A percentile compares a stretch with the other conserved stretches of the same genome.
Evolutionary conservation across 106 monocot genomes (phyloP).

Genomic region (Dioscorea alata): DNA sequence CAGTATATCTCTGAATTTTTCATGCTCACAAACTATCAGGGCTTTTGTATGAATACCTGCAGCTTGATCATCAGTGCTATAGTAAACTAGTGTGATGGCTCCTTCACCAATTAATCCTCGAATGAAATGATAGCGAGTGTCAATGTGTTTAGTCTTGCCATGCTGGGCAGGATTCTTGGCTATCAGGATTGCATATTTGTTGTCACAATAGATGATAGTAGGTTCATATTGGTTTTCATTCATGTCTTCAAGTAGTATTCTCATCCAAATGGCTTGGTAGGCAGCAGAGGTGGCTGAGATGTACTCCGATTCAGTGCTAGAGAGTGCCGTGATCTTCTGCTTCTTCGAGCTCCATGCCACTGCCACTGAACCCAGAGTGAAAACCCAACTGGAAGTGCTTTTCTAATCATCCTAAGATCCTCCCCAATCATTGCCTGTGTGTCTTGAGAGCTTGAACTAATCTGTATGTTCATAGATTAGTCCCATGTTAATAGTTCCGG

Average conservation of each 20-base stretch:
- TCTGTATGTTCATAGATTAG: conserved; percentile 12
- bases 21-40: neutral
- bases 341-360: conserved; percentile 9
- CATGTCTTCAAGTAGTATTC: neutral
- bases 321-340: neutral
- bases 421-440: conserved; percentile 16
- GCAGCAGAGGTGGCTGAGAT: no score
- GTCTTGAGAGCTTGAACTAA: conserved; percentile 5
- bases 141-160: no score
- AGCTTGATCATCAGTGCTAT: neutral
- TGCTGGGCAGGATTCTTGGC: conserved; percentile 15
- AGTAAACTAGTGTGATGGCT: neutral
- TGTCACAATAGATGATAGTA: no score
- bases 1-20: neutral
- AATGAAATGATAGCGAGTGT: conserved; percentile 2
- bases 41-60: conserved; percentile 11
- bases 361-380: conserved; percentile 2
- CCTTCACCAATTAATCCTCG: neutral
- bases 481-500: conserved; percentile 14
- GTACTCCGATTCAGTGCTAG: conserved; percentile 10
- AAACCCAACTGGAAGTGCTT: conserved; percentile 13
- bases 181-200: conserved; percentile 10
- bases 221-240: neutral
- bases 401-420: conserved; percentile 12
- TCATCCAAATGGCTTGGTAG: no score